These are phyloP conservation scores for Breviolum minutum DNA, from an alignment of 73 alveolate genomes.

Conservation along the genomic window DNA sequence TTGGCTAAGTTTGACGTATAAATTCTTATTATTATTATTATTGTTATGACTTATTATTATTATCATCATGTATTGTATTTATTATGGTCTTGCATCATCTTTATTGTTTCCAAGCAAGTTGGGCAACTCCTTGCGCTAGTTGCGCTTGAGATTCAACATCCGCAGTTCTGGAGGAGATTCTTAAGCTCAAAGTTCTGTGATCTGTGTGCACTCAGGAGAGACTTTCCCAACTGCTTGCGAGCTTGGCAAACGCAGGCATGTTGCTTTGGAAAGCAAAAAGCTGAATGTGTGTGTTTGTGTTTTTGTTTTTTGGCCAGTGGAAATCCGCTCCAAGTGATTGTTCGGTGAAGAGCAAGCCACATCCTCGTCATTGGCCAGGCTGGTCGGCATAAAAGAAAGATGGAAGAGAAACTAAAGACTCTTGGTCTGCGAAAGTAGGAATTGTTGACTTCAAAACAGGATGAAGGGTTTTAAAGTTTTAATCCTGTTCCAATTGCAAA, in stretches of 20 bases:
- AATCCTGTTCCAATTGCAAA: background rate
- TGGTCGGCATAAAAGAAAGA: background rate
- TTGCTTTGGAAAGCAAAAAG: too few species aligned
- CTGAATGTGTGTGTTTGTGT: too few species aligned
- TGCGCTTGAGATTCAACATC: too few species aligned
- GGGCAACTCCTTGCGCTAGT: too few species aligned
- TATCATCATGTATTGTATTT: background rate
- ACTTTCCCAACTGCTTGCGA: background rate
- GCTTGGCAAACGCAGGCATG: constrained; percentile 10
- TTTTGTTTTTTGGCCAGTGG: too few species aligned
- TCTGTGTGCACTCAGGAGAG: background rate
- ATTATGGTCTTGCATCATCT: background rate
- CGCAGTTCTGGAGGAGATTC: background rate
- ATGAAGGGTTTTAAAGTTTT: background rate
- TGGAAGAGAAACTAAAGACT: background rate
- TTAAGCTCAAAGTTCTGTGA: background rate
- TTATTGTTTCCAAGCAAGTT: background rate
- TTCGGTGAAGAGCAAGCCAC: too few species aligned
- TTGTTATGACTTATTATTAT: too few species aligned
- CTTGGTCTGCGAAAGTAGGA: background rate
- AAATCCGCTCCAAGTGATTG: too few species aligned
- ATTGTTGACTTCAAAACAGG: background rate
- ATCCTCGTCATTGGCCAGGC: background rate
- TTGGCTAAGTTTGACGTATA: too few species aligned
- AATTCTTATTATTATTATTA: too few species aligned